Base-by-base conservation (phyloP, 768 basidiomycete genomes). In the Pluteus cervinus region DNA sequence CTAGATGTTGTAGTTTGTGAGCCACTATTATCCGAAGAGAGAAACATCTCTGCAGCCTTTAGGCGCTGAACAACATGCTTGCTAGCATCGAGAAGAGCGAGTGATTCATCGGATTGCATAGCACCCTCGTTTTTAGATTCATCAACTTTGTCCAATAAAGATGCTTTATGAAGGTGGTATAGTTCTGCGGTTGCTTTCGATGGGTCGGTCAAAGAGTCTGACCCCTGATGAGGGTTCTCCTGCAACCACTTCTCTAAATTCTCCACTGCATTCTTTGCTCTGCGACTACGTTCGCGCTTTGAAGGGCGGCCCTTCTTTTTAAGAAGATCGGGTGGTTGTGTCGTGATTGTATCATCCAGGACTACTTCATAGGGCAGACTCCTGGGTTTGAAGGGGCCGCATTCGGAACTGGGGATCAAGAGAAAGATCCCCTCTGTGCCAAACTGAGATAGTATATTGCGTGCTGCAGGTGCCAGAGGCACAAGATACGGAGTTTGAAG, bases 341-440 rank as follows among this genome's bases (percentile, higher is more conserved):
- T 43, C 2, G 45, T 44, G 24, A 52, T 42, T n/a, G 47, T 57
- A 22, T 71, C 70, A 43, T 65, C 65, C 2, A 68, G 54, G 38
- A 75, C 75, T n/a, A 76, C 58, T 47, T 87, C 86, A 17, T 84
- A 72, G 12, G 86, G 86, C 5, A 89, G 61, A 17, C 58, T 58
- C n/a, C 77, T 68, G 3, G 85, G 86, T 49, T 73, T 77, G 50
- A 73, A 61, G 0, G 82, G 60, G 17, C 61, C 56, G 7, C 71
- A 45, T 3, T 65, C 59, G 9, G 76, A 71, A 24, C 49, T 47
- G 0, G 87, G 86, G 20, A 81, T 57, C 33, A 87, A 60, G 40
- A 79, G 63, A 51, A 90, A 86, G 1, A 64, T 65, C 10, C 62
- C 52, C 18, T 67, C 67, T 22, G 67, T 54, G 24, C 73, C 40